Evolutionary conservation across 257 asterid species (phyloP), one percentile per base, ranked within the genome.

Genomic region (Lavandula angustifolia): DNA sequence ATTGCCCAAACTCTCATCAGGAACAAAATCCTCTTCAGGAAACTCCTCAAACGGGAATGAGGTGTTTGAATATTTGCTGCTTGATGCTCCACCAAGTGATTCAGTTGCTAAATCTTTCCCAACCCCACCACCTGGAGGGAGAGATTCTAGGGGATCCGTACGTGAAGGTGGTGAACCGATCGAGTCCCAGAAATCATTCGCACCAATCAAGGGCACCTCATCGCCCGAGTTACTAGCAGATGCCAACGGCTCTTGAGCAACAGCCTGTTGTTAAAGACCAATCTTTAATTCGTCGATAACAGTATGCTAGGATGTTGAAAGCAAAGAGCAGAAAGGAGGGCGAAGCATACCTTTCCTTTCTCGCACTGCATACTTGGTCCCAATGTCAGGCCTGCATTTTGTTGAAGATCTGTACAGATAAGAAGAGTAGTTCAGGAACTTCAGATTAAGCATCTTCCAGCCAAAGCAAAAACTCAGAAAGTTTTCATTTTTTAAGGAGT

Each of bases 311-410:
- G 13, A 9, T 13, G 1, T 9, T 38, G 22, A 32, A 66, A 27
- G 37, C 7, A 12, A 10, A 43, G n/a, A 32, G 14, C 0, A 13
- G 13, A 3, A 43, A 32, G 35, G 35, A 32, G 35, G 35, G 4
- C 35, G 14, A 55, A 46, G 69, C 33, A 9, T 73, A 75, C 91
- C 91, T 78, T 73, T 11, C 71, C 70, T 7, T 50, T 64, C 54
- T 76, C 77, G 1, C 80, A 50, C 53, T 66, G 64, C 43, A 4
- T 41, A 55, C 74, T 66, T 4, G 54, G 7, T 2, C 75, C 68
- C 55, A 87, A 84, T 56, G 80, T 81, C 12, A 80, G 74, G 0
- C 75, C 66, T 0, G 9, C 68, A 1, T 68, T 73, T 43, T 65
- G 65, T 46, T 63, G 50, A 7, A 5, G 27, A 44, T 64, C 51